These are phyloP conservation scores for Phytophthora pinifolia DNA, from an alignment of 352 stramenopile genomes.

Conservation along the genomic window DNA sequence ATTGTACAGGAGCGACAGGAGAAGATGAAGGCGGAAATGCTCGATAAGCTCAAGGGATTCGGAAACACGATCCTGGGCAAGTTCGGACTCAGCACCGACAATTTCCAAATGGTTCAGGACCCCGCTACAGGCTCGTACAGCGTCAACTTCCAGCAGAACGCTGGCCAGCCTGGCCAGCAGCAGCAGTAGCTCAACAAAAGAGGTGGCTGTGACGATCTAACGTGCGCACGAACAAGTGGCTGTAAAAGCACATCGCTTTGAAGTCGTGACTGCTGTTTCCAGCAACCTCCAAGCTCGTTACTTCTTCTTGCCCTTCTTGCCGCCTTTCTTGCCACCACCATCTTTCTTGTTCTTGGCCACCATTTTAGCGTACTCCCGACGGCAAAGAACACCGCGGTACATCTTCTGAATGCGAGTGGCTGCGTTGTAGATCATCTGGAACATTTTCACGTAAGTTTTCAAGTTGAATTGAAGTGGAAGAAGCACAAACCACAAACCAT, in stretches of 20 bases:
- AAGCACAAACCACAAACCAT: slow-evolving; percentile 38
- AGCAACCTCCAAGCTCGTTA: neutral
- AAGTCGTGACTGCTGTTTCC: neutral
- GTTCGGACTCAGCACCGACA: slow-evolving; percentile 99
- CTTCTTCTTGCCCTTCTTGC: slow-evolving; percentile 43
- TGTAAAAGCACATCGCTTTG: slow-evolving; percentile 15
- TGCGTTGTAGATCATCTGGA: slow-evolving; percentile 66
- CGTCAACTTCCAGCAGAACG: slow-evolving; percentile 93
- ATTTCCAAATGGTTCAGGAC: slow-evolving; percentile 99
- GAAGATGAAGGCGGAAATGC: slow-evolving; percentile 98
- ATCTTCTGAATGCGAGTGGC: slow-evolving; percentile 83
- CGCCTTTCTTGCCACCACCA: slow-evolving; percentile 49
- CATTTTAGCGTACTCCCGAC: slow-evolving; percentile 74
- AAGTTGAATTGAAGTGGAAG: neutral
- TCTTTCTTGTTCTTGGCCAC: slow-evolving; percentile 85
- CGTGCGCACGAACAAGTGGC: slow-evolving; percentile 4
- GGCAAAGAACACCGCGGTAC: slow-evolving; percentile 64
- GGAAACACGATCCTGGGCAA: slow-evolving; percentile 98
- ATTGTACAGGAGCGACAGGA: slow-evolving; percentile 94
- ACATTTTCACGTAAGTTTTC: neutral
- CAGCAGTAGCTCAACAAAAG: slow-evolving; percentile 17
- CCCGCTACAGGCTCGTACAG: slow-evolving; percentile 96
- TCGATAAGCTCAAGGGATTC: slow-evolving; percentile 98
- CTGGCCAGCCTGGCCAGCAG: slow-evolving; percentile 14
- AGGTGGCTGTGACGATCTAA: neutral